phyloP scores from a whole-genome alignment of 805 yeast genomes.

The Barnettozyma pratensis region DNA sequence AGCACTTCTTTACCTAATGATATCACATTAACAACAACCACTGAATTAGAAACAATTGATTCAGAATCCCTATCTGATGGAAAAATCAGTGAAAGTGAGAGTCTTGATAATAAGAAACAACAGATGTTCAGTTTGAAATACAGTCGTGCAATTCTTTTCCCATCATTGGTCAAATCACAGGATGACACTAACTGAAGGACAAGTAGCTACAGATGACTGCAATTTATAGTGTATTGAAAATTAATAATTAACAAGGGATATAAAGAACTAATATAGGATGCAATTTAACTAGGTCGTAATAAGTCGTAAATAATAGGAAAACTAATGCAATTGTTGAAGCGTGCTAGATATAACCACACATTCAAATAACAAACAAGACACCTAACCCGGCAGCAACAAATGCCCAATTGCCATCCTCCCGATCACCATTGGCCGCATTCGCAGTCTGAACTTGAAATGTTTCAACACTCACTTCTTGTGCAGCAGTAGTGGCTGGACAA shows the following conservation, averaged over 20 bases:
- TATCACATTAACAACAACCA: not conserved
- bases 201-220: no score
- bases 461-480: not conserved
- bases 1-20: not conserved
- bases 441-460: not conserved
- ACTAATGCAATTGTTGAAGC: no score
- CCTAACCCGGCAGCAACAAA: conserved; percentile 4
- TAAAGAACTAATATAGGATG: no score
- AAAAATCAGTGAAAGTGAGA: not conserved
- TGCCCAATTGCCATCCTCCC: conserved; percentile 5
- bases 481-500: not conserved
- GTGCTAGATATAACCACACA: no score
- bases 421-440: conserved; percentile 2
- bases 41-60: conserved; percentile 1
- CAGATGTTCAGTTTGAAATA: not conserved
- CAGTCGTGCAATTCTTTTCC: conserved; percentile 1
- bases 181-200: not conserved
- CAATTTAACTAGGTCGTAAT: no score
- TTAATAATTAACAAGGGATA: no score
- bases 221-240: no score
- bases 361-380: conserved; percentile 1
- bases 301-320: no score
- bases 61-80: not conserved
- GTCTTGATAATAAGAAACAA: not conserved
- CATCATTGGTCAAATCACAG: not conserved